These are phyloP conservation scores for Panicum virgatum DNA, from an alignment of 202 grass and related monocot genomes.

Conservation along the genomic window DNA sequence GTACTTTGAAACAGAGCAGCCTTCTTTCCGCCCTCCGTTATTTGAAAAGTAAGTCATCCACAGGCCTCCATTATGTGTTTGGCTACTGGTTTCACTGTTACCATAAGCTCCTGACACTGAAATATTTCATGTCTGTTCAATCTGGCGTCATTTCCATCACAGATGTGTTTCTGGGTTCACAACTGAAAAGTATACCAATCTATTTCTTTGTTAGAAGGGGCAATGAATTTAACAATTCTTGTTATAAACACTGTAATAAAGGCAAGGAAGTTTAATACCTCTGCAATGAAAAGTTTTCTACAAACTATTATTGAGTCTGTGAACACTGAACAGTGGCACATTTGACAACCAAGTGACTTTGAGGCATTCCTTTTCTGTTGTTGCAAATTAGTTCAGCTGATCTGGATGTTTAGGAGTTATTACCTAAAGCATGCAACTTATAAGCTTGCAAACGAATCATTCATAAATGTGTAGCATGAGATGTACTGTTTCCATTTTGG, in stretches of 20 bases:
- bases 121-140: conserved; percentile 14
- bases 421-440: conserved; percentile 22
- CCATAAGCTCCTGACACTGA: neutral
- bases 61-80: neutral
- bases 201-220: conserved; percentile 24
- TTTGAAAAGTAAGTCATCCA: conserved; percentile 62
- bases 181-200: neutral
- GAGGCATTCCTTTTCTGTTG: conserved; percentile 25
- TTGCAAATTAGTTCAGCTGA: conserved; percentile 29
- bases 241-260: conserved; percentile 6
- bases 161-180: conserved; percentile 20
- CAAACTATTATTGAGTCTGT: neutral
- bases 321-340: conserved; percentile 9
- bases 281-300: conserved; percentile 3
- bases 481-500: conserved; percentile 32
- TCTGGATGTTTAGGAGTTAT: conserved; percentile 12
- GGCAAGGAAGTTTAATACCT: conserved; percentile 13
- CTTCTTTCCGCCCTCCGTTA: conserved; percentile 54
- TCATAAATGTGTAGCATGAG: conserved; percentile 20
- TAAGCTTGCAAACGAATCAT: conserved; percentile 15
- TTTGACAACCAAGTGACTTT: neutral
- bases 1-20: conserved; percentile 69
- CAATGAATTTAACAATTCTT: conserved; percentile 5
- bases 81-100: neutral
- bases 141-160: neutral